A percentile compares a stretch with the other conserved stretches of the same genome.
Conservation (phyloP, 2,329 filamentous ascomycete genomes). For the Aspergillus ruber region DNA sequence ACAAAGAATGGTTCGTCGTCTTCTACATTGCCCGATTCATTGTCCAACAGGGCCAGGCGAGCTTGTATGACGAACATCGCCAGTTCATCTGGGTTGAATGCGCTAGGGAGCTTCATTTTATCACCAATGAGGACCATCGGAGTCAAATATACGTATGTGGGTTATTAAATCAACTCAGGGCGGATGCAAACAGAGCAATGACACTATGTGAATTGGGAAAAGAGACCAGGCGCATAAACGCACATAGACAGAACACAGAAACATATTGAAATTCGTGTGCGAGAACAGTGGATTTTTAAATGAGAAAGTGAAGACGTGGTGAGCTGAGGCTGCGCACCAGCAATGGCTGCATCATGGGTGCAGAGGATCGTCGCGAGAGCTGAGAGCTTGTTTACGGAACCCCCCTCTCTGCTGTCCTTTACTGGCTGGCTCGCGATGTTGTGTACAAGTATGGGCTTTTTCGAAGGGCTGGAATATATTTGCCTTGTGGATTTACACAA, state of each 20-base stretch:
- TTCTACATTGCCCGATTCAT: not conserved
- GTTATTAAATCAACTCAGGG: not conserved
- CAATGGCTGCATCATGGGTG: not conserved
- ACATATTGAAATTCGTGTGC: not conserved
- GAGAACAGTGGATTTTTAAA: not conserved
- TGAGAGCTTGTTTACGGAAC: not conserved
- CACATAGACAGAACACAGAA: too few species aligned
- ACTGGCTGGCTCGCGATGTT: not conserved
- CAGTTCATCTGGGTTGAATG: not conserved
- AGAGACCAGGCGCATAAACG: not conserved
- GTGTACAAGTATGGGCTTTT: not conserved
- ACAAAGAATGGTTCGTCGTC: conserved; percentile 16
- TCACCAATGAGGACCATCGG: not conserved
- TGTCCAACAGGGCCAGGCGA: not conserved
- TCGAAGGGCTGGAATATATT: not conserved
- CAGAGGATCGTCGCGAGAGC: not conserved
- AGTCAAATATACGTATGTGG: not conserved
- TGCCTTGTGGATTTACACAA: not conserved
- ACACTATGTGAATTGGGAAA: not conserved
- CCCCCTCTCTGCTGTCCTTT: not conserved
- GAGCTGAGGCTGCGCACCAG: not conserved
- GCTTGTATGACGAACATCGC: not conserved
- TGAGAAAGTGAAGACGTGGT: not conserved
- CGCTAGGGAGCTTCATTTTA: not conserved
- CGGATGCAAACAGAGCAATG: not conserved